These are phyloP conservation scores for Oxytropis ochrocephala DNA, from an alignment of 306 rosid genomes.

Conservation along the genomic window DNA sequence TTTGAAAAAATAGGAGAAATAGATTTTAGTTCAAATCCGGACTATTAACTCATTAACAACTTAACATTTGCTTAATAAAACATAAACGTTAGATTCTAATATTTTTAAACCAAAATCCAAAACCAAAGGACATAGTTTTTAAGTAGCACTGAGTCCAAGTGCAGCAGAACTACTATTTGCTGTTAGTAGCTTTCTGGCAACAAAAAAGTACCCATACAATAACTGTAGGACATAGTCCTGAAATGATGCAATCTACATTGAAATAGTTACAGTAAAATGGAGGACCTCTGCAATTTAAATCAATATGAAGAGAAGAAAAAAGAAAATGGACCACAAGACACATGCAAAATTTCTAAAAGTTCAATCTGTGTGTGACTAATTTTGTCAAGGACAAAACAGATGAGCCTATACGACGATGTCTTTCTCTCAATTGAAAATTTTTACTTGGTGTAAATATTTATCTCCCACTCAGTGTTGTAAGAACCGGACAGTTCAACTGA, in stretches of 20 bases:
- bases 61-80: too few species aligned
- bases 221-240: background rate
- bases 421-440: slow-evolving; percentile 11
- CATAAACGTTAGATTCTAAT: too few species aligned
- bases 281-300: background rate
- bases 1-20: too few species aligned
- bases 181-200: background rate
- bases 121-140: background rate
- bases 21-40: too few species aligned
- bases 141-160: background rate
- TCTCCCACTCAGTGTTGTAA: too few species aligned
- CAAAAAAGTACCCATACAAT: slow-evolving; percentile 3
- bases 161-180: background rate
- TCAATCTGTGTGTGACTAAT: background rate
- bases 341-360: slow-evolving; percentile 11
- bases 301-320: background rate
- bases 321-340: slow-evolving; percentile 15
- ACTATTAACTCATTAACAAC: too few species aligned
- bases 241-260: background rate
- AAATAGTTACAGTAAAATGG: slow-evolving; percentile 8
- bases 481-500: too few species aligned
- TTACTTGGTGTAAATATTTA: background rate
- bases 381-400: slow-evolving; percentile 18
- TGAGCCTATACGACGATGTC: slow-evolving; percentile 2
- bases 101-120: background rate